Evolutionary conservation across 2,329 filamentous ascomycete species (phyloP).

Genomic region (Colletotrichum gloeosporioides): DNA sequence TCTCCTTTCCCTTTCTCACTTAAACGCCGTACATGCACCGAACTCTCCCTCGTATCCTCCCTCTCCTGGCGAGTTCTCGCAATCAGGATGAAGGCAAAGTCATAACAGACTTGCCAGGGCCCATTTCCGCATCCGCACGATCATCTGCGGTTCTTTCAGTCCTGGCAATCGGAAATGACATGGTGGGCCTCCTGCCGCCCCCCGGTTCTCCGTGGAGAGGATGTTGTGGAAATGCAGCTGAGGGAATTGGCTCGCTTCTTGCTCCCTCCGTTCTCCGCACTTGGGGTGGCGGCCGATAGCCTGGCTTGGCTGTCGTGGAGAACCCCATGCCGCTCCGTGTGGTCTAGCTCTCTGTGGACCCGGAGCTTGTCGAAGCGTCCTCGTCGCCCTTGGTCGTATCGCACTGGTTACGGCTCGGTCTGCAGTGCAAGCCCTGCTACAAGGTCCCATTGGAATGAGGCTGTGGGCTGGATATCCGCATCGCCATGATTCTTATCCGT

Average conservation of each 20-base stretch:
- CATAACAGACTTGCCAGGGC: background rate
- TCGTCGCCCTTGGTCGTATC: background rate
- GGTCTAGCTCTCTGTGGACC: background rate
- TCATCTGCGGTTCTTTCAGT: background rate
- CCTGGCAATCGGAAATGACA: background rate
- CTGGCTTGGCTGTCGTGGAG: conserved; percentile 2
- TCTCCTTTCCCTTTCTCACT: background rate
- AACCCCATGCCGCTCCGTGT: background rate
- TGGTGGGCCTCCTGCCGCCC: background rate
- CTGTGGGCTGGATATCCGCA: background rate
- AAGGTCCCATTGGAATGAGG: background rate
- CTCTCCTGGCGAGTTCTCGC: background rate
- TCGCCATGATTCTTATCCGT: background rate
- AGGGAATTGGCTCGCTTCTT: background rate
- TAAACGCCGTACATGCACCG: conserved; percentile 11
- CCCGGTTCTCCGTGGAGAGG: background rate
- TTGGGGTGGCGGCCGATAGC: background rate
- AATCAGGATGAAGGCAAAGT: background rate
- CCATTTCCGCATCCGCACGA: background rate
- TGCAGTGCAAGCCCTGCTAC: background rate
- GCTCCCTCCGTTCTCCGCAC: conserved; percentile 6
- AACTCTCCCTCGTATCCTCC: background rate
- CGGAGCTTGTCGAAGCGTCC: background rate
- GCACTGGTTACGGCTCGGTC: background rate
- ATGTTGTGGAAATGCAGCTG: conserved; percentile 4